Conservation (phyloP, 179 eudicot genomes). For the Actinidia arguta region DNA sequence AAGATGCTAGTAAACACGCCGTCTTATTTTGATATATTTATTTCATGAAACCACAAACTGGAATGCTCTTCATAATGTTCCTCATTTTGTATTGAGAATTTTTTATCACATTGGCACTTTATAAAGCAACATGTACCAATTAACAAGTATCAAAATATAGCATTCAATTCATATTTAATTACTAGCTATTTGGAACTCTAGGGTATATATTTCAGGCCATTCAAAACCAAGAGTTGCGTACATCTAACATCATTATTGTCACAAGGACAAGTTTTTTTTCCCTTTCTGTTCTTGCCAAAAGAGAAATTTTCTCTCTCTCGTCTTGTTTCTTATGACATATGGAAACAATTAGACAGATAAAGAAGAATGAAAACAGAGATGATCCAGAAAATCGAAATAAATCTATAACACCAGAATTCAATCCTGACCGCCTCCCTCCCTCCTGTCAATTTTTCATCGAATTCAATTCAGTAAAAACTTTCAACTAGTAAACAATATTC, state of each 20-base stretch:
- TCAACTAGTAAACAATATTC: neutral
- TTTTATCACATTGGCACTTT: neutral
- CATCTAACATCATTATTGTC: neutral
- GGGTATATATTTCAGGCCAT: neutral
- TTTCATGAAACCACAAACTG: neutral
- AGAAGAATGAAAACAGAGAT: neutral
- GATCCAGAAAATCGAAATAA: neutral
- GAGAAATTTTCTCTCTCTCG: neutral
- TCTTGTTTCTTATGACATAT: neutral
- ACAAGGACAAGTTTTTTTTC: neutral
- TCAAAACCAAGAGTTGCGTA: neutral
- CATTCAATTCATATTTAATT: neutral
- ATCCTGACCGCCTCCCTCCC: neutral
- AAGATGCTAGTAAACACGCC: neutral
- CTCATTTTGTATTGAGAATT: neutral
- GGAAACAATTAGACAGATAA: too few species aligned
- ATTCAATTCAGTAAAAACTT: neutral
- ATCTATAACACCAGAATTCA: neutral
- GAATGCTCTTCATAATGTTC: neutral
- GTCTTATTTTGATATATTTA: neutral
- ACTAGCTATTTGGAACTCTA: neutral
- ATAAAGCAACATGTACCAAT: too few species aligned
- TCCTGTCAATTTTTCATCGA: neutral
- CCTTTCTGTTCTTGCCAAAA: neutral
- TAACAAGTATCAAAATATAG: neutral